Evolutionary conservation across 441 rosid genomes (phyloP).

Genomic region (Erysimum pusillum): DNA sequence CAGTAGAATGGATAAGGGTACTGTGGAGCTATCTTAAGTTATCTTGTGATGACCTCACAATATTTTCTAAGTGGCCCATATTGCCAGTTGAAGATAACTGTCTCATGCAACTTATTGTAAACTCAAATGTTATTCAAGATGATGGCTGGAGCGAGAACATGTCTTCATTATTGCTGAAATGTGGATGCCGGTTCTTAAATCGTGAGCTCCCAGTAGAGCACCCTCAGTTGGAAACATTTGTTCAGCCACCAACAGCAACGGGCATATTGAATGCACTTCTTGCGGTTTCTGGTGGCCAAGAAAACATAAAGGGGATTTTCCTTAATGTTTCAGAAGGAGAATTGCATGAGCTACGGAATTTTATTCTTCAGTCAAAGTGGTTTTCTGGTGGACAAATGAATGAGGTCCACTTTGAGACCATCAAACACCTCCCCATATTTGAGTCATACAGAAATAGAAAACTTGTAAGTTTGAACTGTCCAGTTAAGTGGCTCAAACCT

Average conservation of each 20-base stretch:
- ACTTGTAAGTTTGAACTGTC: slow-evolving; percentile 74
- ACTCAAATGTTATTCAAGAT: slow-evolving; percentile 80
- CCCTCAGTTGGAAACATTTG: slow-evolving; percentile 83
- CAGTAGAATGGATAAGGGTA: slow-evolving; percentile 80
- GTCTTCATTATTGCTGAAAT: slow-evolving; percentile 87
- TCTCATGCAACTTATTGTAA: slow-evolving; percentile 80
- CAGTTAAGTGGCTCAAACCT: slow-evolving; percentile 92
- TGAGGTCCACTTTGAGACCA: slow-evolving; percentile 68
- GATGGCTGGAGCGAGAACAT: slow-evolving; percentile 99
- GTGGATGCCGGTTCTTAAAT: slow-evolving; percentile 90
- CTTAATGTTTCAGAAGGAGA: slow-evolving; percentile 80
- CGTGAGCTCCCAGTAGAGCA: slow-evolving; percentile 77
- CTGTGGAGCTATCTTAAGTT: slow-evolving; percentile 88
- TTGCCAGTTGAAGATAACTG: slow-evolving; percentile 81
- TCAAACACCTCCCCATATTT: slow-evolving; percentile 88
- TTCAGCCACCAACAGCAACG: slow-evolving; percentile 89
- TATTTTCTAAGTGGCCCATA: slow-evolving; percentile 97
- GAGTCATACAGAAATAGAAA: slow-evolving; percentile 86
- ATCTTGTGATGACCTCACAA: slow-evolving; percentile 86
- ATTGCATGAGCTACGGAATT: slow-evolving; percentile 90
- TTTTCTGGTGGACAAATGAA: slow-evolving; percentile 81
- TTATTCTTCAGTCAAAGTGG: slow-evolving; percentile 98
- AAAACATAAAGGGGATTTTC: slow-evolving; percentile 71
- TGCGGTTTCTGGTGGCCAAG: slow-evolving; percentile 74
- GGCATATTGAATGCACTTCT: slow-evolving; percentile 90